Base-by-base conservation (phyloP, 1,284 basidiomycete species). In the Kalmanozyma brasiliensis region DNA sequence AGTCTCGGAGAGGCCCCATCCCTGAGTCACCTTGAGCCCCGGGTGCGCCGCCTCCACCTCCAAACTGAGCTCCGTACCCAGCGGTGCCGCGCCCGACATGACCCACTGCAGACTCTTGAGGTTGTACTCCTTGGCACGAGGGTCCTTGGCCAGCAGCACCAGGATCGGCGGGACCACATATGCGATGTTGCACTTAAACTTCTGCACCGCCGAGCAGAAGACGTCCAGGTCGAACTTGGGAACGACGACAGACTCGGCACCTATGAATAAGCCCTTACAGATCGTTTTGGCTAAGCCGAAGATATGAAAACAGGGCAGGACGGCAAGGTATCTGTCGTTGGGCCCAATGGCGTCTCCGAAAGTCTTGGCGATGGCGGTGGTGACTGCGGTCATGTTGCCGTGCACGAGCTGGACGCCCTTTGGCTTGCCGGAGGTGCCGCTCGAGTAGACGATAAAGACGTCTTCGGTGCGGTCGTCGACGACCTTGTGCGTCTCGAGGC, bases 81-180 rank as follows among this genome's bases (percentile, higher is more conserved):
- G 85, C 0, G 93, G 92, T 2, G 94, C 94, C 0, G 92, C 94
- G 6, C 91, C 93, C 1, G 88, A 90, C 69, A 89, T 85, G 44
- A 93, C 74, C 7, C 86, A 82, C 22, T 84, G 82, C 13, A 95
- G 79, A 1, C 86, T 86, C 4, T 85, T 86, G 46, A 94, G 64
- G 74, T 93, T 86, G 80, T 90, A 90, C 80, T 90, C 86, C 42
- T 87, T 86, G 1, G 90, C 85, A n/a, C 87, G 88, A 85, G 90
- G 88, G 80, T 90, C 87, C 88, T 91, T 87, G 1, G 88, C 85
- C 22, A 93, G 84, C 1, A 88, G 85, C 7, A 95, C 88, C 5
- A 93, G 84, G 42, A 96, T 88, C 0, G 93, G 93, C 0, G 94
- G 93, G 0, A 95, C 93, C 37, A 94, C 85, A 8, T 92, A 83